Conservation (phyloP, 1,284 basidiomycete species). For the Apiotrichum sp. region DNA sequence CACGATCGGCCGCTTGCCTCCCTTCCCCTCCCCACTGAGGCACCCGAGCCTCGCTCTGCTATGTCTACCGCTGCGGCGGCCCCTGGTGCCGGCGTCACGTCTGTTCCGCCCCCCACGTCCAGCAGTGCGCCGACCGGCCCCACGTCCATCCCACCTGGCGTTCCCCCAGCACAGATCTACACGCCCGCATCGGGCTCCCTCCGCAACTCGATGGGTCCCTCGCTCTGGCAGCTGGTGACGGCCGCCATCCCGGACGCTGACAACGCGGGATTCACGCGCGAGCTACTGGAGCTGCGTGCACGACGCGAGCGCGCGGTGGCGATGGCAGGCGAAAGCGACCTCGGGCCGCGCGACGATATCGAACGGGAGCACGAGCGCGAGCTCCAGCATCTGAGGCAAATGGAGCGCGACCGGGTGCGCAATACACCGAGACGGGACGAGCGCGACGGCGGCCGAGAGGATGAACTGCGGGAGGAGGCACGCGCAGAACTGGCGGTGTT, state of each 20-base stretch:
- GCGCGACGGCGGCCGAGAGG: background rate
- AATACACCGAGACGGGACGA: background rate
- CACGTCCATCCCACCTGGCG: background rate
- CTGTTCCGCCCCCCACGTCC: no score
- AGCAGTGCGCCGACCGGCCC: background rate
- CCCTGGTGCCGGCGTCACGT: no score
- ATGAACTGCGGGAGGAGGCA: background rate
- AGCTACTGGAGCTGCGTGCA: background rate
- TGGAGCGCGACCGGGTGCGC: background rate
- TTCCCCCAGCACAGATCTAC: background rate
- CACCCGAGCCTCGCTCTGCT: no score
- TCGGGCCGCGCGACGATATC: background rate
- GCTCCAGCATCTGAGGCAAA: background rate
- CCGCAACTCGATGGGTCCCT: conserved; percentile 13
- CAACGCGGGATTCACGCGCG: background rate
- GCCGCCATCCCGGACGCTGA: conserved; percentile 13
- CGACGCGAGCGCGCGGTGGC: background rate
- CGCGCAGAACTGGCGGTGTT: background rate
- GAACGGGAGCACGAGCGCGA: background rate
- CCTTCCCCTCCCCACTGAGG: no score
- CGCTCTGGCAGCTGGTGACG: conserved; percentile 14
- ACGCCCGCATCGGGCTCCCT: background rate
- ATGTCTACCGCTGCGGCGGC: no score
- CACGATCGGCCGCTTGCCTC: no score
- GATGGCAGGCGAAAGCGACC: background rate